A percentile compares a stretch with the other conserved stretches of the same genome.
These are phyloP conservation scores for Phialocephala subalpina DNA, from an alignment of 2,329 filamentous ascomycete species.

Conservation along the genomic window DNA sequence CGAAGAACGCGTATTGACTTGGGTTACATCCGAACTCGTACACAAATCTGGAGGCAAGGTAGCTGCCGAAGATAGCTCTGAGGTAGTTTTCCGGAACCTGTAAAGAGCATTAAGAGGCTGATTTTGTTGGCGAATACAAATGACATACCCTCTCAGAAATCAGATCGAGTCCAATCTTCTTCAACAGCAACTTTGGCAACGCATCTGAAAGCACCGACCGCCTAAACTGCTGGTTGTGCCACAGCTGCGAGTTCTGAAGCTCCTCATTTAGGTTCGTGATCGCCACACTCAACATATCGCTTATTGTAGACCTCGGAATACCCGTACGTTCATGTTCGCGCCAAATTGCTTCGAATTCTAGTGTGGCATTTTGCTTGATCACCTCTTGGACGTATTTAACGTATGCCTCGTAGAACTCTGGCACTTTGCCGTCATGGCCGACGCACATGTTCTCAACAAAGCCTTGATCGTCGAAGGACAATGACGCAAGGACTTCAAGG, in stretches of 20 bases:
- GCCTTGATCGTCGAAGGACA: conserved; percentile 89
- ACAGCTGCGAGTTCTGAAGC: conserved; percentile 90
- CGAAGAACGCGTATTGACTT: conserved; percentile 97
- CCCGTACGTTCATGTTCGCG: conserved; percentile 87
- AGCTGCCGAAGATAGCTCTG: conserved; percentile 94
- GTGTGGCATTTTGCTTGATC: conserved; percentile 87
- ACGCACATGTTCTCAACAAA: conserved; percentile 97
- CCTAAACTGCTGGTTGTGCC: conserved; percentile 83
- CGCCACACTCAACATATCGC: conserved; percentile 87
- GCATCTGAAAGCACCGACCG: conserved; percentile 83
- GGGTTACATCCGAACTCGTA: conserved; percentile 94
- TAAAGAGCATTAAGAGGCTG: too few species aligned
- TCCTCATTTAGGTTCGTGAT: conserved; percentile 97
- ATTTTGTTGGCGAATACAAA: too few species aligned
- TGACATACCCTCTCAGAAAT: too few species aligned
- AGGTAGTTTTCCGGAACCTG: conserved; percentile 93
- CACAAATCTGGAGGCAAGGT: conserved; percentile 93
- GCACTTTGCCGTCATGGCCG: conserved; percentile 75
- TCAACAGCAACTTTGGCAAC: conserved; percentile 80
- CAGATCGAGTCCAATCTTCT: conserved; percentile 90
- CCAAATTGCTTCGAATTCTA: conserved; percentile 99
- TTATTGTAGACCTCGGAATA: conserved; percentile 82
- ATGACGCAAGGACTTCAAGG: conserved; percentile 90
- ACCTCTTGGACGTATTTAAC: conserved; percentile 94
- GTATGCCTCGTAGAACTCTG: conserved; percentile 92